A percentile compares a stretch with the other conserved stretches of the same genome.
These are phyloP conservation scores for Sclerotinia subarctica DNA, from an alignment of 2,329 filamentous ascomycete species.

Conservation along the genomic window DNA sequence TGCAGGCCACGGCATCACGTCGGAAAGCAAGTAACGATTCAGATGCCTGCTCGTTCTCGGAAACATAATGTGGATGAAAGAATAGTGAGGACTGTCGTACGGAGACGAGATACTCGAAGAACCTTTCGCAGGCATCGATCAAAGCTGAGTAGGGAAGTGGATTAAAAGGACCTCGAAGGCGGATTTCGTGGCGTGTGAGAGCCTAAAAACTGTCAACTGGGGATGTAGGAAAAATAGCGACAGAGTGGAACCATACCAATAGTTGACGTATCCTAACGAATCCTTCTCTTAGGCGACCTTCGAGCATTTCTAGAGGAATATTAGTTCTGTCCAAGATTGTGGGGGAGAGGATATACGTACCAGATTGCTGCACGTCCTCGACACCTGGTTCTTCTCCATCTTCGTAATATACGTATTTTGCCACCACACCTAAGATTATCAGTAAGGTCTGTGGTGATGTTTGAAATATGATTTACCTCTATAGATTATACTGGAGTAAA, in stretches of 20 bases:
- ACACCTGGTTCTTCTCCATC: constrained; percentile 50
- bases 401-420: constrained; percentile 58
- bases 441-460: neutral
- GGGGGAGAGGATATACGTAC: constrained; percentile 18
- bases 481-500: constrained; percentile 57
- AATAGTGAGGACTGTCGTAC: constrained; percentile 57
- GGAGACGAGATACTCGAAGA: constrained; percentile 57
- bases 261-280: constrained; percentile 57
- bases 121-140: constrained; percentile 53
- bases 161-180: constrained; percentile 55
- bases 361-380: constrained; percentile 50
- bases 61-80: constrained; percentile 53
- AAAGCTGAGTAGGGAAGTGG: constrained; percentile 55
- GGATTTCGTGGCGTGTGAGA: constrained; percentile 57
- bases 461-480: constrained; percentile 33
- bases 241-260: constrained; percentile 36
- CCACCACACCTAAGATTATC: constrained; percentile 42
- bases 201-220: constrained; percentile 36
- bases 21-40: constrained; percentile 50
- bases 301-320: constrained; percentile 48
- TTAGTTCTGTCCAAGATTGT: constrained; percentile 19
- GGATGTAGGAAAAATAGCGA: neutral
- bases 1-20: constrained; percentile 55
- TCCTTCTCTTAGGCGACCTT: constrained; percentile 57
- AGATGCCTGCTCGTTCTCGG: constrained; percentile 49